Percentiles rank a stretch among this genome's conserved stretches.
Evolutionary conservation across 495 filamentous ascomycete genomes (phyloP).

Genomic region (Barbatosphaeria neglecta): DNA sequence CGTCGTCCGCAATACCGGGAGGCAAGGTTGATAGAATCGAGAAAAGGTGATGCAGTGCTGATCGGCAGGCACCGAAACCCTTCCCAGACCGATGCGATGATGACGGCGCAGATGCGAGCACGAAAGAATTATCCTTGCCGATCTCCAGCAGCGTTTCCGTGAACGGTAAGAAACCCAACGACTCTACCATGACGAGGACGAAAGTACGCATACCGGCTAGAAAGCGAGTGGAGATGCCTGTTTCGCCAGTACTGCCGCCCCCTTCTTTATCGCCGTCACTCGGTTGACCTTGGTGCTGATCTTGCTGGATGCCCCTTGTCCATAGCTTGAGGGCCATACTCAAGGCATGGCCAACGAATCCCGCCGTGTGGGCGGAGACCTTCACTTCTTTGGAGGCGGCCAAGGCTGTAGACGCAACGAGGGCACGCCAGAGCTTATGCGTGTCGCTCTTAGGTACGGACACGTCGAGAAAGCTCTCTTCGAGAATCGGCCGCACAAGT

Average conservation of each 20-base stretch:
- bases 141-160: conserved; percentile 59
- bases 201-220: conserved; percentile 49
- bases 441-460: conserved; percentile 33
- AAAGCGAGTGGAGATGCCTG: conserved; percentile 31
- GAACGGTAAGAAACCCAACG: conserved; percentile 63
- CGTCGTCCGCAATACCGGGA: conserved; percentile 28
- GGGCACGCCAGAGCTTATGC: conserved; percentile 52
- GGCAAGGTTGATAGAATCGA: conserved; percentile 32
- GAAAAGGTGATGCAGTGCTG: conserved; percentile 40
- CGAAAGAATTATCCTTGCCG: conserved; percentile 24
- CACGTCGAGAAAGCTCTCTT: conserved; percentile 40
- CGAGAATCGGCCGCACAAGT: conserved; percentile 53
- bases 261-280: conserved; percentile 9
- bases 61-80: conserved; percentile 18
- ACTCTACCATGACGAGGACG: conserved; percentile 47
- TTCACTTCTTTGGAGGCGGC: conserved; percentile 87
- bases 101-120: conserved; percentile 38
- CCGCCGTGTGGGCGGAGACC: conserved; percentile 68
- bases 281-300: not conserved
- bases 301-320: conserved; percentile 25
- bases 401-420: conserved; percentile 57
- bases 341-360: conserved; percentile 62
- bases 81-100: conserved; percentile 35
- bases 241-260: conserved; percentile 8
- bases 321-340: conserved; percentile 57